Conservation (phyloP, 306 rosid species). For the Ziziphus jujuba region DNA sequence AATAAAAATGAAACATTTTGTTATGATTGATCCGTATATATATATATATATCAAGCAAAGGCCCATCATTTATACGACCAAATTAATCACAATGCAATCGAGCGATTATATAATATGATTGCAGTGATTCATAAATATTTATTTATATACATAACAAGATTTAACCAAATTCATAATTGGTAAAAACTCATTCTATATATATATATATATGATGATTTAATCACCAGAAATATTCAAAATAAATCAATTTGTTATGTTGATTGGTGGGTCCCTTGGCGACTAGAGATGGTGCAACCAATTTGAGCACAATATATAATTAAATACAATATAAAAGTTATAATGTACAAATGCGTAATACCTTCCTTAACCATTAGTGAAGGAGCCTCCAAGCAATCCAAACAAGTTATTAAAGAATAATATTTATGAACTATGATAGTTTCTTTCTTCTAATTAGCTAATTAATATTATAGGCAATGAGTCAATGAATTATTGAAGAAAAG, state of each 20-base stretch:
- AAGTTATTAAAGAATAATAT: conserved; percentile 16
- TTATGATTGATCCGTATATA: background rate
- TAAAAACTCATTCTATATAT: conserved; percentile 15
- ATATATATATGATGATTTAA: background rate
- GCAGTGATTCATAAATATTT: conserved; percentile 22
- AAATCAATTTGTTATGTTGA: background rate
- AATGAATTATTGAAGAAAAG: background rate
- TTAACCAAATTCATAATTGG: background rate
- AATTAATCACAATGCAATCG: conserved; percentile 22
- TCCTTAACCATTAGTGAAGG: conserved; percentile 26
- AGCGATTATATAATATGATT: conserved; percentile 7
- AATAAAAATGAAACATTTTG: conserved; percentile 2
- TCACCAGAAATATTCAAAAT: background rate
- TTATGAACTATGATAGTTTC: no score
- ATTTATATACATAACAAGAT: background rate
- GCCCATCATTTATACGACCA: conserved; percentile 27
- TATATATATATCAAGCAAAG: conserved; percentile 14
- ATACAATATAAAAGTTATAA: background rate
- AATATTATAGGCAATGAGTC: background rate
- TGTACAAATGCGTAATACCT: conserved; percentile 17
- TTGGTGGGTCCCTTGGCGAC: conserved; percentile 21
- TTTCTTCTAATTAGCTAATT: no score
- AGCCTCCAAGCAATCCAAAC: conserved; percentile 17
- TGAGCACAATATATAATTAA: conserved; percentile 6
- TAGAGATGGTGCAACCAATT: conserved; percentile 19